A percentile compares a stretch with the other conserved stretches of the same genome.
These are phyloP conservation scores for Daucus carota DNA, from an alignment of 129 eudicot genomes.

Conservation along the genomic window DNA sequence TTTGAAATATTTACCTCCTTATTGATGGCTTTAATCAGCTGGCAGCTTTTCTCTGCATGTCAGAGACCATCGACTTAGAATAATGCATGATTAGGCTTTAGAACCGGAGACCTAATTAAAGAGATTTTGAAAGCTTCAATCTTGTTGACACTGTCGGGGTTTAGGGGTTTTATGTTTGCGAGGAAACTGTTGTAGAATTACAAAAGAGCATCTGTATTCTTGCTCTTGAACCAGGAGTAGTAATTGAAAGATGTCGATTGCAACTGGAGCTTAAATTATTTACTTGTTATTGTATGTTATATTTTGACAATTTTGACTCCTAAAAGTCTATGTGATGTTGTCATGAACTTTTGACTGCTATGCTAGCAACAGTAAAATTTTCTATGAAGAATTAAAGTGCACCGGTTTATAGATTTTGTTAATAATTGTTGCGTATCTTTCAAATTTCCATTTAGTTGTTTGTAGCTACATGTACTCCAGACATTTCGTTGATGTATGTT, in stretches of 20 bases:
- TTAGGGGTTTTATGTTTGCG: not conserved
- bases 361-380: no score
- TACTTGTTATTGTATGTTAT: not conserved
- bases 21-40: conserved; percentile 84
- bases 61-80: conserved; percentile 71
- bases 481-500: no score
- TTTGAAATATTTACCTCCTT: conserved; percentile 79
- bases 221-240: not conserved
- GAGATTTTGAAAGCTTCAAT: not conserved
- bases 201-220: not conserved
- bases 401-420: no score
- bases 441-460: no score
- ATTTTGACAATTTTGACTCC: not conserved
- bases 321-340: no score
- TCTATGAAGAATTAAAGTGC: no score
- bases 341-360: no score
- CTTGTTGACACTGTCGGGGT: not conserved
- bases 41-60: conserved; percentile 94
- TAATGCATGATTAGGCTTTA: not conserved
- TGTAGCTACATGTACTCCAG: no score
- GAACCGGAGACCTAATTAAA: not conserved
- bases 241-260: not conserved
- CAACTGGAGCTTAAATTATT: not conserved
- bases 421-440: no score
- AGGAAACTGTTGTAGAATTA: conserved; percentile 10